Evolutionary conservation across 441 rosid species (phyloP), one percentile per base, ranked within the genome.

Genomic region (Caryocar brasiliense): DNA sequence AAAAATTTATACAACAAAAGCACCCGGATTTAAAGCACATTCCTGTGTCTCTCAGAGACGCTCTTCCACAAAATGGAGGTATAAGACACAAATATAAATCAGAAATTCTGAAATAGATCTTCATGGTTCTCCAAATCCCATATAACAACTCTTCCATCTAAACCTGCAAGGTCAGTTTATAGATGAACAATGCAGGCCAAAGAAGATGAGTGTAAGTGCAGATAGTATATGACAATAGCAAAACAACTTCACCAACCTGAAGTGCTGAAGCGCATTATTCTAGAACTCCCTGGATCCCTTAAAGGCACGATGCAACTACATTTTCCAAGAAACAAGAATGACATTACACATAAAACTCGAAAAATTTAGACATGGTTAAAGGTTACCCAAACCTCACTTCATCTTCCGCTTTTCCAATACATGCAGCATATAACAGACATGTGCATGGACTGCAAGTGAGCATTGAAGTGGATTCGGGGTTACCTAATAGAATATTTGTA

Each of bases 101-200:
- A 77, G 24, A 82, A 35, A 58, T 69, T 75, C 28, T 54, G 64
- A 32, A 55, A 58, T 37, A 91, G 68, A 56, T 81, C 96, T 64
- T 75, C 73, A 59, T 70, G 70, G 57, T 64, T 71, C 78, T 76
- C 83, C 73, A 88, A 47, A 70, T 86, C 81, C 99, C 99, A 92
- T 12, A 81, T 70, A 30, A 80, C 92, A 40, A 92, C 68, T 71
- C 73, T 92, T 46, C 97, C 95, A 51, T 92, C 99, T 67, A 92
- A 55, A 50, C 97, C 97, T 92, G 80, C 20, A 34, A 49, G 15
- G 11, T 23, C n/a, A n/a, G n/a, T n/a, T n/a, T n/a, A n/a, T n/a
- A 25, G 11, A 8, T 25, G 0, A 18, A 23, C 13, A 1, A 43
- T 32, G 5, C 2, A n/a, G 7, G 26, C 11, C 8, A 26, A 20